Evolutionary conservation across 345 rosid genomes (phyloP).

Genomic region (Schrenkiella parvula): DNA sequence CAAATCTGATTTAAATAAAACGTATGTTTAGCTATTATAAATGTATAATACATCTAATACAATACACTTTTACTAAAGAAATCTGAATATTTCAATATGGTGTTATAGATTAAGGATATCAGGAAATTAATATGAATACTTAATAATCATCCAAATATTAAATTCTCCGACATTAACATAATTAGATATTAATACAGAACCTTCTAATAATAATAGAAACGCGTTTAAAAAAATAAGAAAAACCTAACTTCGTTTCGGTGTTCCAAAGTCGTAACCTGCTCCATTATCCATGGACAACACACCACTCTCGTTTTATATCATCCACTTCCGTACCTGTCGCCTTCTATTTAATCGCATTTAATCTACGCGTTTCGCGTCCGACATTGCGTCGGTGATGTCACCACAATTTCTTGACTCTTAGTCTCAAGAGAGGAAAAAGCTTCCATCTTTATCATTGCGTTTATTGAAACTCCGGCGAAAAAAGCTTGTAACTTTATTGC

Average conservation of each 20-base stretch:
- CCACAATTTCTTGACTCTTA: not conserved
- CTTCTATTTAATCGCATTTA: conserved; percentile 38
- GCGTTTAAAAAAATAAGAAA: not conserved
- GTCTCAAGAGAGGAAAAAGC: not conserved
- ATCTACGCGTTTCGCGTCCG: conserved; percentile 45
- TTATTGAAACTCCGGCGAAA: not conserved
- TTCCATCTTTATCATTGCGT: not conserved
- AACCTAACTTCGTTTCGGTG: conserved; percentile 6
- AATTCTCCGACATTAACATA: conserved; percentile 5
- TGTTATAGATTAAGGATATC: not conserved
- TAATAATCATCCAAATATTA: not conserved
- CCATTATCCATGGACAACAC: conserved; percentile 28
- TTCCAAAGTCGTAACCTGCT: conserved; percentile 32
- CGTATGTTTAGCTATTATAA: too few species aligned
- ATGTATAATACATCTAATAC: not conserved
- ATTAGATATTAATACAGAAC: not conserved
- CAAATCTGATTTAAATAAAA: too few species aligned
- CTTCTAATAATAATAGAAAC: conserved; percentile 2
- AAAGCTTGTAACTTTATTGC: not conserved
- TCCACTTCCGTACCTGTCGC: conserved; percentile 41
- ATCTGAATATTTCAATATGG: not conserved
- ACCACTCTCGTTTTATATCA: conserved; percentile 10
- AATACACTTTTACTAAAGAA: not conserved
- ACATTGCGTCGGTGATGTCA: conserved; percentile 30
- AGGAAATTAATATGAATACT: not conserved